phyloP scores from a whole-genome alignment of 768 basidiomycete species.

The Myochromella boudieri region DNA sequence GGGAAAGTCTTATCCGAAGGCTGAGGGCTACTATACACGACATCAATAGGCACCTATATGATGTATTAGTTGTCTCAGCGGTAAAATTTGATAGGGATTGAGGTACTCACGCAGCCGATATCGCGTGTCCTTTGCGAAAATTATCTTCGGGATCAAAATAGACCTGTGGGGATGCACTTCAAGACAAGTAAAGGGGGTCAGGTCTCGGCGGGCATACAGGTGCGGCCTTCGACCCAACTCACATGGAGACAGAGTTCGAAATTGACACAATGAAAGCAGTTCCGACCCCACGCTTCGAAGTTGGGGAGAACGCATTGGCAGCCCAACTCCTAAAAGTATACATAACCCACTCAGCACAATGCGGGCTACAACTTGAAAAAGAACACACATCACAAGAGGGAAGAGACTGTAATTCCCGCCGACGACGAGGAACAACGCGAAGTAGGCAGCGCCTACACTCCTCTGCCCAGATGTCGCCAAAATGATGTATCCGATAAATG shows the following conservation, averaged over 20 bases:
- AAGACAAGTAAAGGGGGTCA: not conserved
- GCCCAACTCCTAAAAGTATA: conserved; percentile 47
- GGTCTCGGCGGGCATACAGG: not conserved
- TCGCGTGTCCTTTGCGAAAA: conserved; percentile 53
- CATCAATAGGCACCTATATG: conserved; percentile 37
- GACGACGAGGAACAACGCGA: conserved; percentile 53
- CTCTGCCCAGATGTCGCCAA: conserved; percentile 46
- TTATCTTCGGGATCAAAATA: conserved; percentile 51
- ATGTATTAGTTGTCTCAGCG: not conserved
- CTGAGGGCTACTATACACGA: conserved; percentile 40
- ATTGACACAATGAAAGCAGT: conserved; percentile 58
- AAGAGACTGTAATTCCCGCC: conserved; percentile 54
- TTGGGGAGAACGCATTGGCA: conserved; percentile 53
- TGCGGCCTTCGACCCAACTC: no score
- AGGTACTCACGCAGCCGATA: conserved; percentile 44
- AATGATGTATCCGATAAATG: conserved; percentile 51
- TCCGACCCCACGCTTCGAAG: conserved; percentile 55
- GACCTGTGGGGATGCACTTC: conserved; percentile 52
- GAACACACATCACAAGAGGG: conserved; percentile 51
- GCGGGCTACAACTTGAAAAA: not conserved
- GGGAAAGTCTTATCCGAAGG: conserved; percentile 39
- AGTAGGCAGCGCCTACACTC: conserved; percentile 50
- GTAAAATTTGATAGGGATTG: not conserved
- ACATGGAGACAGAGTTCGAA: conserved; percentile 59
- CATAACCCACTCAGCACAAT: not conserved